A percentile compares a stretch with the other conserved stretches of the same genome.
These are phyloP conservation scores for Podaxis sp. DNA, from an alignment of 768 basidiomycete species.

Conservation along the genomic window DNA sequence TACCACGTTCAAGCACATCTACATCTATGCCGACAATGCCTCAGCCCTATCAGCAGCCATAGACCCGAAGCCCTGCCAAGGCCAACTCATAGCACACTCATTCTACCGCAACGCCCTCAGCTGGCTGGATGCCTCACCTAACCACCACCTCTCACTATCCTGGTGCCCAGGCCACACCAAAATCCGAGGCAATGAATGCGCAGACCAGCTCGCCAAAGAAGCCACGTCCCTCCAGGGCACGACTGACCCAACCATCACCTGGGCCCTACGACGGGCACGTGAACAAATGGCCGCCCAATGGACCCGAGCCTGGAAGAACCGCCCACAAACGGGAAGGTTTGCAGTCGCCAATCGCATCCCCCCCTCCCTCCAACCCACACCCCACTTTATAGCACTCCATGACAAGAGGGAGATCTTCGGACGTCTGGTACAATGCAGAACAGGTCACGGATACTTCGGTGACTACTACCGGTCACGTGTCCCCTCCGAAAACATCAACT, in stretches of 20 bases:
- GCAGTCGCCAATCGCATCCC: too few relatives aligned
- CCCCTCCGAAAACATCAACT: too few relatives aligned
- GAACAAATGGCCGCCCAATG: too few relatives aligned
- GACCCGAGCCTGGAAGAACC: too few relatives aligned
- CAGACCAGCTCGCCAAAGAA: slow-evolving; percentile 25
- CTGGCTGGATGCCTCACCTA: slow-evolving; percentile 15
- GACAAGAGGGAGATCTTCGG: too few relatives aligned
- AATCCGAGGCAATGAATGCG: slow-evolving; percentile 21
- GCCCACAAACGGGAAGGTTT: too few relatives aligned
- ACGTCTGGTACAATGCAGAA: too few relatives aligned
- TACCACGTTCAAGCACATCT: slow-evolving; percentile 17
- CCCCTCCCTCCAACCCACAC: too few relatives aligned
- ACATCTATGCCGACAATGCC: slow-evolving; percentile 25
- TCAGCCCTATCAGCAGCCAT: slow-evolving; percentile 19
- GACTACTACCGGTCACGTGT: too few relatives aligned
- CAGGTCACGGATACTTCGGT: too few relatives aligned
- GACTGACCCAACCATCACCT: neutral
- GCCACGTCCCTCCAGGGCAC: slow-evolving; percentile 12
- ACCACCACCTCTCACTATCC: slow-evolving; percentile 12
- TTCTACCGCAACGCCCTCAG: slow-evolving; percentile 15
- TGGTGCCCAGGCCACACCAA: slow-evolving; percentile 23
- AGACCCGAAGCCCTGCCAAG: slow-evolving; percentile 19
- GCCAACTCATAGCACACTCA: slow-evolving; percentile 17
- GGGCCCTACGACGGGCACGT: too few relatives aligned
- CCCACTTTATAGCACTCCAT: too few relatives aligned